A percentile compares a stretch with the other conserved stretches of the same genome.
Evolutionary conservation across 805 yeast species (phyloP).

Genomic region (Metschnikowia arizonensis): DNA sequence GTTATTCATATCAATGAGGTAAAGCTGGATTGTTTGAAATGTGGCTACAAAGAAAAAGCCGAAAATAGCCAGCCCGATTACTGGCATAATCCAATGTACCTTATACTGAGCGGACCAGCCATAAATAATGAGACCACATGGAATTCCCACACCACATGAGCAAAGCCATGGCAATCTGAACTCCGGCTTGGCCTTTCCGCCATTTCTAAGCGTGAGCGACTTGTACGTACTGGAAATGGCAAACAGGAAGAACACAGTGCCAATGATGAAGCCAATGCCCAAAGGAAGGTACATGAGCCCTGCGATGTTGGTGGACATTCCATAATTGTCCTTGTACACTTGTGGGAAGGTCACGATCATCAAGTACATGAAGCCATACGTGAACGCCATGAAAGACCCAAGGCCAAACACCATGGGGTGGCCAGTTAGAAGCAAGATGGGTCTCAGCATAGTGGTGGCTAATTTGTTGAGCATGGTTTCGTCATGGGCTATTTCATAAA

Average conservation of each 20-base stretch:
- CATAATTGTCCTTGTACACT: conserved; percentile 46
- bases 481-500: conserved; percentile 56
- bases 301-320: conserved; percentile 43
- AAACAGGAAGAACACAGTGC: conserved; percentile 47
- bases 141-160: conserved; percentile 45
- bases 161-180: conserved; percentile 52
- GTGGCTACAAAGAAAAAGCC: conserved; percentile 57
- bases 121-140: conserved; percentile 62
- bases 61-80: conserved; percentile 56
- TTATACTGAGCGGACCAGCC: conserved; percentile 66
- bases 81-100: conserved; percentile 60
- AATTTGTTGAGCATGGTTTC: conserved; percentile 41
- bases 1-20: conserved; percentile 68
- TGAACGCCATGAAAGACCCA: conserved; percentile 61
- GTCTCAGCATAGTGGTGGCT: conserved; percentile 48
- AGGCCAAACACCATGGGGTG: conserved; percentile 64
- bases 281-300: conserved; percentile 60
- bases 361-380: conserved; percentile 63
- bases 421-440: conserved; percentile 46
- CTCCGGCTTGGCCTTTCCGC: conserved; percentile 60
- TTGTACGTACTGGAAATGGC: conserved; percentile 40
- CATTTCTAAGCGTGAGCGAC: conserved; percentile 36
- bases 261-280: conserved; percentile 51
- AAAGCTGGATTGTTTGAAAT: conserved; percentile 65
- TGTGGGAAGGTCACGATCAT: conserved; percentile 58